A percentile compares a stretch with the other conserved stretches of the same genome.
phyloP scores from a whole-genome alignment of 2,329 filamentous ascomycete genomes.

The Fusarium sacchari region DNA sequence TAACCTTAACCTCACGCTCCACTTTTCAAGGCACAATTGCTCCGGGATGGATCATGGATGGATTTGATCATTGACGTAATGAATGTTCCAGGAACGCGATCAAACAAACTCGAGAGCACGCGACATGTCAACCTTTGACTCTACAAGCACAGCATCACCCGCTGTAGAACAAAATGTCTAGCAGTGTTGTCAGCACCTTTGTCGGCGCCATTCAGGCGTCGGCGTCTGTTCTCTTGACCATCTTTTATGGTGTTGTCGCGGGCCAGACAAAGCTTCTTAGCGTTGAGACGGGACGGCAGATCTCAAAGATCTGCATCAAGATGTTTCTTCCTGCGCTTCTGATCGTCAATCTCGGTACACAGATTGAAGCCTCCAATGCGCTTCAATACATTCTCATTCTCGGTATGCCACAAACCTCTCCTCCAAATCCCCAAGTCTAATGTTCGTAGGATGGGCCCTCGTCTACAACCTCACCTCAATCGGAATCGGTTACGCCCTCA shows the following conservation, averaged over 20 bases:
- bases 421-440: not conserved
- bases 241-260: conserved; percentile 26
- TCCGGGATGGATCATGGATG: not conserved
- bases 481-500: conserved; percentile 17
- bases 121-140: not conserved
- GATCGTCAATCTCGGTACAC: conserved; percentile 23
- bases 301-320: conserved; percentile 30
- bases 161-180: not conserved
- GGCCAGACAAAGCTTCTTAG: conserved; percentile 24
- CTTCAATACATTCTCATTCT: conserved; percentile 15
- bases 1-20: conserved; percentile 16
- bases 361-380: conserved; percentile 24
- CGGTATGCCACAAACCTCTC: not conserved
- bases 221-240: conserved; percentile 31
- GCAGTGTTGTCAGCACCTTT: conserved; percentile 22
- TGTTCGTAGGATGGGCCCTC: conserved; percentile 13
- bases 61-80: conserved; percentile 19
- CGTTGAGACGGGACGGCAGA: conserved; percentile 28
- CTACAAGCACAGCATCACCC: not conserved
- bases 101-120: not conserved
- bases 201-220: conserved; percentile 33
- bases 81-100: not conserved
- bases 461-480: conserved; percentile 24
- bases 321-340: conserved; percentile 32
- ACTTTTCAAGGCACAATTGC: conserved; percentile 22